A percentile compares a stretch with the other conserved stretches of the same genome.
Evolutionary conservation across 768 basidiomycete genomes (phyloP).

Genomic region (Suillus cothurnatus): DNA sequence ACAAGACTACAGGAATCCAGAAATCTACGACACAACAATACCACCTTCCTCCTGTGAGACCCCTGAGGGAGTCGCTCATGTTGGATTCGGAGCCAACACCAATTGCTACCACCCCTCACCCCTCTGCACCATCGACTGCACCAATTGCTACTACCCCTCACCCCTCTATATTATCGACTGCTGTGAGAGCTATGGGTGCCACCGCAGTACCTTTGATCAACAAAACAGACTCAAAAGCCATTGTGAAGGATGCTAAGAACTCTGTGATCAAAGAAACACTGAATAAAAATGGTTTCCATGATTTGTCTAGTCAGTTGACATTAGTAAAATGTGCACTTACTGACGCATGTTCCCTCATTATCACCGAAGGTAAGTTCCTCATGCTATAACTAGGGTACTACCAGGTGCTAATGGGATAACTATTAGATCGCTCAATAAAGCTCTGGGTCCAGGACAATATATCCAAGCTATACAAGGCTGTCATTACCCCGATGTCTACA

Average conservation of each 20-base stretch:
- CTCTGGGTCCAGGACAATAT: neutral
- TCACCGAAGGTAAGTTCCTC: too few species aligned
- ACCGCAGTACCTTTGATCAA: neutral
- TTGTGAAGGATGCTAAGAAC: neutral
- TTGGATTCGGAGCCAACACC: neutral
- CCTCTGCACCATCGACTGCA: neutral
- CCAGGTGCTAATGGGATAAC: too few species aligned
- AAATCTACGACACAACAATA: neutral
- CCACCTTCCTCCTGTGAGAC: neutral
- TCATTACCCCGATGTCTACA: neutral
- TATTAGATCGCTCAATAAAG: neutral
- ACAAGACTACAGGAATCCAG: neutral
- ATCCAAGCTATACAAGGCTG: neutral
- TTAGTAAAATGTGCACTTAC: neutral
- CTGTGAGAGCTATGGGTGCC: neutral
- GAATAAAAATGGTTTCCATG: neutral
- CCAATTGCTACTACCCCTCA: too few species aligned
- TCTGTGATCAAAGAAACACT: neutral
- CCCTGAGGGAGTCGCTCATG: neutral
- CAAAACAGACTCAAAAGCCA: neutral
- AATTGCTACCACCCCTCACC: neutral
- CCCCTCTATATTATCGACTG: too few species aligned
- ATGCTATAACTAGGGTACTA: too few species aligned
- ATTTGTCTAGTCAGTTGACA: neutral
- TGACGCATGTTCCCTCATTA: too few species aligned